Base-by-base conservation (phyloP, 345 rosid genomes). In the Pugionium dolabratum region DNA sequence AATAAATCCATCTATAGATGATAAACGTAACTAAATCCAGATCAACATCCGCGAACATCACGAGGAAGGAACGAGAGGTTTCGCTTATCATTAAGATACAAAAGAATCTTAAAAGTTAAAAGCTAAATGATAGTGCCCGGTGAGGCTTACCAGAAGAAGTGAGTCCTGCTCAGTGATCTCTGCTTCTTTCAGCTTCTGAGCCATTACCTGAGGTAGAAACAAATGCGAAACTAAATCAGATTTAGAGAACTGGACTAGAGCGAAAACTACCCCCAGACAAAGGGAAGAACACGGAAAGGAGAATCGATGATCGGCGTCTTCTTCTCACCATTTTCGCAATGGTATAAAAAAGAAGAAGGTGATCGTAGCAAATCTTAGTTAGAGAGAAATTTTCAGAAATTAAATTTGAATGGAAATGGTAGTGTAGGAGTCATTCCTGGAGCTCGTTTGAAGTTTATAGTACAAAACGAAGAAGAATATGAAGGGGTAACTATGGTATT, bases 141-240 rank as follows among this genome's bases (percentile, higher is more conserved):
- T 3, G 7, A 5, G 26, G 44, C 56, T 73, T 82, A 95, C 97
- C 88, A 95, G 84, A 60, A 91, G 99, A 66, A 95, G 95, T n/a
- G 96, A 95, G 76, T 91, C 93, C 82, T 91, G 97, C 69, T 91
- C 96, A 3, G 96, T 91, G 80, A 95, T 91, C 83, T 89, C 93
- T 6, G 97, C 80, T 81, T 95, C 95, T 55, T 87, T 95, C 63
- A 88, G 76, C 68, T 87, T 89, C 81, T 87, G 99, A 25, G 81
- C 87, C 36, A 83, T 79, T 50, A 87, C 97, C 96, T 95, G 83
- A 77, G 56, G 9, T 1, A 41, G 25, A 44, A 61, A 25, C 2
- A 52, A 33, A 66, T 25, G 26, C 2, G 32, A 52, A 27, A 30
- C 5, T 4, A 46, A 58, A 36, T 52, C 25, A 57, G 48, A 49